phyloP scores from a whole-genome alignment of 2,329 filamentous ascomycete species.

The Sclerotinia nivalis region DNA sequence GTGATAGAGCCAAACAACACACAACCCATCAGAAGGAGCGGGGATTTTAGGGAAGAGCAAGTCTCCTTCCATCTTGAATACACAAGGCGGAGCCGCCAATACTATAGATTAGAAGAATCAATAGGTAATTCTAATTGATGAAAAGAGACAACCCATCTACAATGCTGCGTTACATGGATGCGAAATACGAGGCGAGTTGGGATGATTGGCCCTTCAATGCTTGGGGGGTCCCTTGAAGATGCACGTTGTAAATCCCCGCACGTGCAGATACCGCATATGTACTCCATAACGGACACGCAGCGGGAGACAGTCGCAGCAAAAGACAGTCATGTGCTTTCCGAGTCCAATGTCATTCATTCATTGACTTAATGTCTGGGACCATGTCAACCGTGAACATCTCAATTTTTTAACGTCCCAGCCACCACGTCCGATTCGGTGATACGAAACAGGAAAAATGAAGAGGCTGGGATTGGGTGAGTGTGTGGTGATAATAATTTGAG shows the following conservation, averaged over 20 bases:
- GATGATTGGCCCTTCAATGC: constrained; percentile 30
- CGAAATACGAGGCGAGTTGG: constrained; percentile 22
- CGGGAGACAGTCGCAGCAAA: constrained; percentile 21
- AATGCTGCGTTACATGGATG: constrained; percentile 23
- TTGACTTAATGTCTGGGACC: neutral
- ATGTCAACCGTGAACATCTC: constrained; percentile 12
- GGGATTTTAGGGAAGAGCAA: neutral
- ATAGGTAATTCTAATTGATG: neutral
- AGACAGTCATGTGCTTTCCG: constrained; percentile 33
- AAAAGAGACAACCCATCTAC: constrained; percentile 27
- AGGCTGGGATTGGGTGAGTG: constrained; percentile 11
- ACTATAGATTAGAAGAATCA: neutral
- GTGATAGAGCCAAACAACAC: constrained; percentile 13
- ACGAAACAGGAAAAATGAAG: constrained; percentile 8
- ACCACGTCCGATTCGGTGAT: constrained; percentile 4
- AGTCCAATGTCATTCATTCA: constrained; percentile 16
- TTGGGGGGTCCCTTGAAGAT: constrained; percentile 26
- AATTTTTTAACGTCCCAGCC: constrained; percentile 2
- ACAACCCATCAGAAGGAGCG: constrained; percentile 1
- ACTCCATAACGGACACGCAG: constrained; percentile 33
- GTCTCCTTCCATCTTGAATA: neutral
- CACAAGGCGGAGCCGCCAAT: constrained; percentile 12
- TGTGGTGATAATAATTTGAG: neutral
- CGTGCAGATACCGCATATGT: constrained; percentile 30
- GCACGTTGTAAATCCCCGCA: constrained; percentile 30